Percentiles rank a stretch among this genome's conserved stretches.
phyloP scores from a whole-genome alignment of 176 grass and related monocot species.

The Phragmites australis region DNA sequence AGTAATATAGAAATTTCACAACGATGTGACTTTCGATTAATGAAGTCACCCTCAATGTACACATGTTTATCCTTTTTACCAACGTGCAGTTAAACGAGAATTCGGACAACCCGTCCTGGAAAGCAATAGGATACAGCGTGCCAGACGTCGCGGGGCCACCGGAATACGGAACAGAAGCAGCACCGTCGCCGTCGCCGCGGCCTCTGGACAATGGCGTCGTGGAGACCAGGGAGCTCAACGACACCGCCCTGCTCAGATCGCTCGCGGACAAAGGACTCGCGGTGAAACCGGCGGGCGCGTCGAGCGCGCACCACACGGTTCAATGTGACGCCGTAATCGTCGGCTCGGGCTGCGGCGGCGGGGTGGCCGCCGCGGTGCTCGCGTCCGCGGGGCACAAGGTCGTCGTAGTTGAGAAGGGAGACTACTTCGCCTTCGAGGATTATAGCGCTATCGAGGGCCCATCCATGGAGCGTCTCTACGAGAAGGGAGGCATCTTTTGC shows the following conservation, averaged over 20 bases:
- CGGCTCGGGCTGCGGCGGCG: constrained; percentile 66
- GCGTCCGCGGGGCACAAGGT: constrained; percentile 60
- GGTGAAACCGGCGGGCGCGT: constrained; percentile 17
- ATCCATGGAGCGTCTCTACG: constrained; percentile 51
- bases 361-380: constrained; percentile 65
- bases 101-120: constrained; percentile 62
- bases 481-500: constrained; percentile 48
- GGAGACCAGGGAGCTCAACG: constrained; percentile 37
- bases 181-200: not conserved
- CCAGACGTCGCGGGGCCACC: not conserved
- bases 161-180: constrained; percentile 1
- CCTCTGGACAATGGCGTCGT: constrained; percentile 57
- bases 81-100: constrained; percentile 59
- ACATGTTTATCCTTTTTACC: not conserved
- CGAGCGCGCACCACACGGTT: constrained; percentile 24
- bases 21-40: not conserved
- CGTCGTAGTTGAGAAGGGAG: constrained; percentile 62
- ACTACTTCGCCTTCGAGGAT: constrained; percentile 57
- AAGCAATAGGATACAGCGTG: constrained; percentile 71
- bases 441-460: constrained; percentile 65
- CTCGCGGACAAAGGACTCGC: constrained; percentile 42
- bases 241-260: constrained; percentile 38
- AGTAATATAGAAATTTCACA: too few relatives aligned
- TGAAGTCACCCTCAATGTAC: not conserved
- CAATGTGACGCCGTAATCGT: constrained; percentile 65